phyloP scores from a whole-genome alignment of 2,329 filamentous ascomycete species.

The Ophiostoma sp. region DNA sequence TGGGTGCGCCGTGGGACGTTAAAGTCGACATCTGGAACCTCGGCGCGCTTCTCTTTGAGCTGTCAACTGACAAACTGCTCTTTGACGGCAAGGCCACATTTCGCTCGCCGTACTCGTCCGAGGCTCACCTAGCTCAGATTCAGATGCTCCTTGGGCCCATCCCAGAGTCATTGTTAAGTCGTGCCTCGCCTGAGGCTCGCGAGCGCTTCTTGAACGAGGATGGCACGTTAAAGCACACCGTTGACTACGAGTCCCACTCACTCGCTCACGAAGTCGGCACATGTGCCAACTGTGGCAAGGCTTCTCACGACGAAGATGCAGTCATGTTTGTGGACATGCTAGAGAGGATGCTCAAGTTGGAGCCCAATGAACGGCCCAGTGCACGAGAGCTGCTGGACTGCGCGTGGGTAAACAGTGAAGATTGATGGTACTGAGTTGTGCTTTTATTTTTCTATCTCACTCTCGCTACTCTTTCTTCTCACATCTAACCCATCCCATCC shows the following conservation, averaged over 20 bases:
- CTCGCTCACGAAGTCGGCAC: background rate
- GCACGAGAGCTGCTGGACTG: background rate
- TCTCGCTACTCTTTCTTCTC: background rate
- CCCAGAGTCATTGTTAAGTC: background rate
- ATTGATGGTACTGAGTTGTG: too few species aligned
- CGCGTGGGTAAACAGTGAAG: background rate
- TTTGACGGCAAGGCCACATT: slow-evolving; percentile 22
- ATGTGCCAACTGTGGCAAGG: background rate
- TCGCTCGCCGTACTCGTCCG: slow-evolving; percentile 9
- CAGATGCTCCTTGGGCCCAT: slow-evolving; percentile 12
- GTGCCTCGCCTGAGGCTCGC: background rate
- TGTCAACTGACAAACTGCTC: slow-evolving; percentile 14
- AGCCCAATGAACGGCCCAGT: background rate
- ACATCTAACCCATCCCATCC: too few species aligned
- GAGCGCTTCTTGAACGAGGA: background rate
- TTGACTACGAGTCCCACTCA: background rate
- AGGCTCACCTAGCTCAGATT: slow-evolving; percentile 20
- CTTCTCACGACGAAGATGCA: background rate
- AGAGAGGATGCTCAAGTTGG: background rate
- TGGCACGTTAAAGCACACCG: too few species aligned
- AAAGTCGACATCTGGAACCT: slow-evolving; percentile 23
- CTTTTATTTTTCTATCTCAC: background rate
- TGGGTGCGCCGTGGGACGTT: slow-evolving; percentile 3
- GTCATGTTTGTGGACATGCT: background rate
- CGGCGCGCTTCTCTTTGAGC: slow-evolving; percentile 9